These are phyloP conservation scores for Ganoderma sinense DNA, from an alignment of 1,284 basidiomycete species.

Conservation along the genomic window DNA sequence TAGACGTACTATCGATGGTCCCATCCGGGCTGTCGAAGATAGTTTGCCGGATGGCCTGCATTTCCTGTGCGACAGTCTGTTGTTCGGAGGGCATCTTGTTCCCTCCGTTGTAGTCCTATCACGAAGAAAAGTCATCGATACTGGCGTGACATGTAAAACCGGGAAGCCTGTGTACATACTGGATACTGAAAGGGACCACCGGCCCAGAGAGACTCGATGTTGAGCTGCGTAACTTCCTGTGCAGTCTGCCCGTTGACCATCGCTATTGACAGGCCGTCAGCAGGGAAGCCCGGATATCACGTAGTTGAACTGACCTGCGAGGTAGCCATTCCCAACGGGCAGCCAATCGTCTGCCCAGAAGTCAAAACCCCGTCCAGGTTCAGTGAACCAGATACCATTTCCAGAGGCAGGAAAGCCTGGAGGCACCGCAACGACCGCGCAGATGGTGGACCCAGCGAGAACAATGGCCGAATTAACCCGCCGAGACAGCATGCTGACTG, in stretches of 20 bases:
- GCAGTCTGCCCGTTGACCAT: slow-evolving; percentile 69
- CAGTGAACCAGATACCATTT: slow-evolving; percentile 75
- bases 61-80: slow-evolving; percentile 51
- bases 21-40: slow-evolving; percentile 68
- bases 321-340: slow-evolving; percentile 77
- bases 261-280: slow-evolving; percentile 47
- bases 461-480: slow-evolving; percentile 17
- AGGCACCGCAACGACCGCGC: slow-evolving; percentile 43
- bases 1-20: slow-evolving; percentile 59
- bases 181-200: slow-evolving; percentile 74
- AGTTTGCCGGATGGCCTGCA: slow-evolving; percentile 59
- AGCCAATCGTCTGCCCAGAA: slow-evolving; percentile 66
- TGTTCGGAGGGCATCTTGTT: slow-evolving; percentile 62
- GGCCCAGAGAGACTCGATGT: slow-evolving; percentile 79
- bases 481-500: slow-evolving; percentile 11
- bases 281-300: neutral
- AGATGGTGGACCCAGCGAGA: slow-evolving; percentile 14
- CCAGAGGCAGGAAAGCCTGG: slow-evolving; percentile 69
- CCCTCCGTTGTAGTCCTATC: slow-evolving; percentile 73
- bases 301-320: slow-evolving; percentile 57
- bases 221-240: slow-evolving; percentile 69
- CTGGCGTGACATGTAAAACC: neutral
- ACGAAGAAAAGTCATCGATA: neutral
- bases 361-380: slow-evolving; percentile 48
- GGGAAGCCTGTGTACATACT: slow-evolving; percentile 46